Conservation (phyloP, 371 early-diverging fungal genomes). For the Lichtheimia ornata region DNA sequence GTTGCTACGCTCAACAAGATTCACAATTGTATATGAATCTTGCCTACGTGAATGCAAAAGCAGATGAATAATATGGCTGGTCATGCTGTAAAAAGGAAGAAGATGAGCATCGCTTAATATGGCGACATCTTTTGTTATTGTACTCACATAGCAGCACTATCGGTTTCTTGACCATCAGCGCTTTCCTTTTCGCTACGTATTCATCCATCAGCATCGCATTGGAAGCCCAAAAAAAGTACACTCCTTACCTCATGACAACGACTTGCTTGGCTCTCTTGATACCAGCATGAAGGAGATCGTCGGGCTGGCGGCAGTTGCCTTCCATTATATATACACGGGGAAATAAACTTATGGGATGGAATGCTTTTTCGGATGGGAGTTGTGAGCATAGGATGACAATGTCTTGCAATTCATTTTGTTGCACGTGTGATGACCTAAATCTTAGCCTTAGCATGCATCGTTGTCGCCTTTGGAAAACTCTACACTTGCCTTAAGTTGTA, state of each 20-base stretch:
- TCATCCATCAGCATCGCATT: not conserved
- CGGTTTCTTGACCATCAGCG: conserved; percentile 36
- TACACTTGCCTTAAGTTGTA: conserved; percentile 38
- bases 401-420: conserved; percentile 47
- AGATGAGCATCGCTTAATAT: not conserved
- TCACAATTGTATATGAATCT: conserved; percentile 32
- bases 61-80: conserved; percentile 40
- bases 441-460: not conserved
- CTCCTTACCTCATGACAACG: conserved; percentile 54
- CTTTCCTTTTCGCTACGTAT: conserved; percentile 40
- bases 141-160: conserved; percentile 51
- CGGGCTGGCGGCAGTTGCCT: conserved; percentile 62
- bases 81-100: conserved; percentile 22
- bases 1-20: conserved; percentile 45
- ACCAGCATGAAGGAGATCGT: conserved; percentile 62
- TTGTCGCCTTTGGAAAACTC: not conserved
- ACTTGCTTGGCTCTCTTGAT: conserved; percentile 58
- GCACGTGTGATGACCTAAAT: conserved; percentile 36
- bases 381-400: conserved; percentile 53
- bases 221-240: not conserved
- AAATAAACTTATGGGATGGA: conserved; percentile 48
- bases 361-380: conserved; percentile 40
- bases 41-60: conserved; percentile 20
- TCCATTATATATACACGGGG: conserved; percentile 56
- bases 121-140: not conserved